These are phyloP conservation scores for Russula olivacea DNA, from an alignment of 768 basidiomycete species.

Conservation along the genomic window DNA sequence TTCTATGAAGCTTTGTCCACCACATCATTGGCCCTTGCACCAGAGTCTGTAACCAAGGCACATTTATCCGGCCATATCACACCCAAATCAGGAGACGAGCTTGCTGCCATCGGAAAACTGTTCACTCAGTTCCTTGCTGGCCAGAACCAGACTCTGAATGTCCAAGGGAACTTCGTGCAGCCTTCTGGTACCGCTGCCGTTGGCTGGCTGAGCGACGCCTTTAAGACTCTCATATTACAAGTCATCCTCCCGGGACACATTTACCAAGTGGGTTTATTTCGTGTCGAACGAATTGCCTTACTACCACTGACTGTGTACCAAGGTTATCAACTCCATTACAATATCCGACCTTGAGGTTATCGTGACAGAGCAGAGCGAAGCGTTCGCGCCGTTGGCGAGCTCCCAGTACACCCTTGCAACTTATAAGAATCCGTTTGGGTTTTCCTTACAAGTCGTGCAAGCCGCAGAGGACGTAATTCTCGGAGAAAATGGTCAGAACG, in stretches of 20 bases:
- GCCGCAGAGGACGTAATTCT: conserved; percentile 52
- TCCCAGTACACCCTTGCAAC: conserved; percentile 50
- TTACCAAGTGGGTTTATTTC: conserved; percentile 36
- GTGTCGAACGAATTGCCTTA: not conserved
- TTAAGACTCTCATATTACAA: conserved; percentile 55
- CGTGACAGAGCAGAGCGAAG: conserved; percentile 46
- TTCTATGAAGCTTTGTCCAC: conserved; percentile 46
- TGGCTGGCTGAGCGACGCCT: conserved; percentile 62
- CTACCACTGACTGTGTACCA: not conserved
- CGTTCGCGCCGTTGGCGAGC: conserved; percentile 54
- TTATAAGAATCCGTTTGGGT: conserved; percentile 74
- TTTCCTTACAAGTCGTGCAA: conserved; percentile 58
- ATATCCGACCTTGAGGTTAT: conserved; percentile 51
- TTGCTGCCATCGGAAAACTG: conserved; percentile 51
- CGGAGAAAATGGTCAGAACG: conserved; percentile 41
- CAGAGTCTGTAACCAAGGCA: conserved; percentile 42
- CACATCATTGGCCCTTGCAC: conserved; percentile 44
- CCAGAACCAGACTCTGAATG: conserved; percentile 54
- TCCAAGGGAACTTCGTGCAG: conserved; percentile 55
- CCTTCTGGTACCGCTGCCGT: conserved; percentile 49
- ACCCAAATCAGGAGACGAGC: conserved; percentile 50
- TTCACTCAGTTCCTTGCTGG: conserved; percentile 63
- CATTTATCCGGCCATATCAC: conserved; percentile 61
- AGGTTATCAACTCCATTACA: conserved; percentile 61
- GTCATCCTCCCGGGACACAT: conserved; percentile 60